Evolutionary conservation across 306 rosid species (phyloP).

Genomic region (Gastrolobium villosum): DNA sequence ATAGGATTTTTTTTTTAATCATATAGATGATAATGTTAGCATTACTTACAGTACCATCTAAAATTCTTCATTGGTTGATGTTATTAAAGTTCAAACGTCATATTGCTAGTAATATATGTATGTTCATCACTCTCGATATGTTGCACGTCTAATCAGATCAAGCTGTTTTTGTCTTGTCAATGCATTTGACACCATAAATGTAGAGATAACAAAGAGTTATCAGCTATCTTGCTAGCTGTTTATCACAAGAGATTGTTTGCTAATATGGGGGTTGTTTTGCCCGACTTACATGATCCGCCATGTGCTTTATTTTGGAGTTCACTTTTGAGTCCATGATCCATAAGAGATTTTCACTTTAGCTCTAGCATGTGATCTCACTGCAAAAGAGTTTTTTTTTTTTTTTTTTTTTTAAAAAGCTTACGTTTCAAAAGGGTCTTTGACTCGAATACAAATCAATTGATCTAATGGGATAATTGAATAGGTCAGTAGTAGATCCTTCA

Average conservation of each 20-base stretch:
- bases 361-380: conserved; percentile 50
- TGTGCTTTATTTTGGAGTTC: conserved; percentile 6
- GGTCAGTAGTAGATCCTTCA: conserved; percentile 26
- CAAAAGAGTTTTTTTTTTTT: too few species aligned
- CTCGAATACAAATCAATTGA: neutral
- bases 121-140: neutral
- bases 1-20: too few species aligned
- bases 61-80: too few species aligned
- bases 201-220: conserved; percentile 21
- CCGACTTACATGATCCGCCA: conserved; percentile 17
- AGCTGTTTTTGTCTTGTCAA: conserved; percentile 44
- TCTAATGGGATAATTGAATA: neutral
- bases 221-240: conserved; percentile 20
- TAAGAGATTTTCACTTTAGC: conserved; percentile 35
- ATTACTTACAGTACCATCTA: too few species aligned
- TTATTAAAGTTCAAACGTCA: neutral
- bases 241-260: conserved; percentile 22
- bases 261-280: conserved; percentile 21
- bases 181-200: conserved; percentile 34
- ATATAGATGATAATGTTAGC: too few species aligned
- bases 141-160: conserved; percentile 28
- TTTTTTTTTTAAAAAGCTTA: too few species aligned
- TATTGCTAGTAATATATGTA: neutral
- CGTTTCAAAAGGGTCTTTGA: conserved; percentile 35
- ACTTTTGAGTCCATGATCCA: conserved; percentile 40